Evolutionary conservation across 768 basidiomycete species (phyloP), one percentile per base, ranked within the genome.

Genomic region (Pholiota conissans): DNA sequence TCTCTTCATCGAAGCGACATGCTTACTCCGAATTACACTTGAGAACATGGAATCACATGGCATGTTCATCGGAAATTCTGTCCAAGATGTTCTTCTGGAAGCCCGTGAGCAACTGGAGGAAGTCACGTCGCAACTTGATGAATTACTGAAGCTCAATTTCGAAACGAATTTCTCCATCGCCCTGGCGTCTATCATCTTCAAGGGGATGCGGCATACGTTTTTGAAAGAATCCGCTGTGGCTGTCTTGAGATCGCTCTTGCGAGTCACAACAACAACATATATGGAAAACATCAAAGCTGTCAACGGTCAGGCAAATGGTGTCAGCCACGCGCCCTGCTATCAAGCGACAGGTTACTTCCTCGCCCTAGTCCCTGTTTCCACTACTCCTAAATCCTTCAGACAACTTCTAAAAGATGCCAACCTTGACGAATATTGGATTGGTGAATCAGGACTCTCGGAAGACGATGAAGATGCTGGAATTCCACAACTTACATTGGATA

Each of bases 171-270:
- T 93, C 72, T 90, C 91, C 6, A 92, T 95, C 71, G 86, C 90
- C 11, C 72, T 97, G 18, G 86, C 92, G 1, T 79, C 91, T 0
- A 81, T 93, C 61, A 84, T 96, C 47, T 91, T 94, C 81, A 94
- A 95, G 67, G 93, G 93, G 37, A 73, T 94, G 55, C 84, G 93
- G 24, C 85, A 87, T 62, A 78, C 84, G 2, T 76, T 79, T 3
- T 79, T 92, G 61, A 83, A 75, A 51, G 83, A 84, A 6, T 78
- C 84, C 11, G 86, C 89, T 1, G 82, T 84, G 61, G 75, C 74
- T 3, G 80, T 83, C 14, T 74, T 94, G 13, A 78, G 87, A 61
- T 85, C 79, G 27, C 73, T 93, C 16, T 74, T 93, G 11, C 71
- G 75, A 28, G 80, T 90, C 35, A 88, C 89, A 30, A 77, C 84